phyloP scores from a whole-genome alignment of 345 rosid species.

The Arabidopsis arenosa region DNA sequence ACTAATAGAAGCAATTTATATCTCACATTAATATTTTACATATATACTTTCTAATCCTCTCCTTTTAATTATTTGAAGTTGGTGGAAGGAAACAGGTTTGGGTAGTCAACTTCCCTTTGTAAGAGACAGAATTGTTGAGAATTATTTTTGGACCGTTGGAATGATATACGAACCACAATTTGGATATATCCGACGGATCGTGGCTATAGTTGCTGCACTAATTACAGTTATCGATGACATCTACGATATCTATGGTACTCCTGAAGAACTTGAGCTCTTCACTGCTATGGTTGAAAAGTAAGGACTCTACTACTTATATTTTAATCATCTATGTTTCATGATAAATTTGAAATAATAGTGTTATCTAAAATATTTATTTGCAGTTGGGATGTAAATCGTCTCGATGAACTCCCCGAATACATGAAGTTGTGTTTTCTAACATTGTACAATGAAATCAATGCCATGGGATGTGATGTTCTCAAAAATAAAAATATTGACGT shows the following conservation, averaged over 20 bases:
- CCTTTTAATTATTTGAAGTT: conserved; percentile 31
- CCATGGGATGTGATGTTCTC: conserved; percentile 27
- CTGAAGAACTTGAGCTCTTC: conserved; percentile 49
- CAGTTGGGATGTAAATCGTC: conserved; percentile 33
- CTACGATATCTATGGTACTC: conserved; percentile 48
- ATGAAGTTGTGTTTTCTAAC: conserved; percentile 38
- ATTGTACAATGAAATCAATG: conserved; percentile 35
- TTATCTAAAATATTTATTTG: neutral
- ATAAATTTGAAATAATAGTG: too few species aligned
- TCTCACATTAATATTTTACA: neutral
- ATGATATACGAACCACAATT: conserved; percentile 45
- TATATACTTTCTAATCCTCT: neutral
- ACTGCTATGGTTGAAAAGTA: conserved; percentile 47
- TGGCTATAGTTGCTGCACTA: conserved; percentile 38
- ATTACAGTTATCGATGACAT: conserved; percentile 44
- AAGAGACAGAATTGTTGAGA: conserved; percentile 49
- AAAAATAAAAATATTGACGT: conserved; percentile 15
- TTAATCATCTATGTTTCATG: too few species aligned
- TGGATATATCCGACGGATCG: conserved; percentile 12
- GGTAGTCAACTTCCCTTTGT: conserved; percentile 36
- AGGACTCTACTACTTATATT: neutral
- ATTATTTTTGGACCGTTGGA: conserved; percentile 47
- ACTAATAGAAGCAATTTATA: neutral
- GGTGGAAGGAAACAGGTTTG: conserved; percentile 48
- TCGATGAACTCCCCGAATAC: conserved; percentile 34